Evolutionary conservation across 306 rosid genomes (phyloP).

Genomic region (Mucuna pruriens): DNA sequence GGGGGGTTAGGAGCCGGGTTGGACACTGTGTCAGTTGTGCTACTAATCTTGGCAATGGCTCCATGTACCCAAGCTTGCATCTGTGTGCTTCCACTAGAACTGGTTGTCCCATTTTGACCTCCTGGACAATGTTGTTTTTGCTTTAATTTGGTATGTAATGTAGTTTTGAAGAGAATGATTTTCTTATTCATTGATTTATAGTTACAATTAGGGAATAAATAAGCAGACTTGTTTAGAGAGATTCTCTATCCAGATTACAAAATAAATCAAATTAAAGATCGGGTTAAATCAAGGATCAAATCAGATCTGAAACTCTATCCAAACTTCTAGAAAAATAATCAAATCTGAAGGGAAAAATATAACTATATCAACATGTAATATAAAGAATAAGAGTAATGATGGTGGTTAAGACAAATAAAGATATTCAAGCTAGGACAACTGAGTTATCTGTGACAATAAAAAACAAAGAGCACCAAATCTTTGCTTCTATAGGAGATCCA

Average conservation of each 20-base stretch:
- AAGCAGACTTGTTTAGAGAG: neutral
- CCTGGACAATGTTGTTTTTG: conserved; percentile 54
- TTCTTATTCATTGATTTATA: neutral
- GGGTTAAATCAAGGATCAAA: neutral
- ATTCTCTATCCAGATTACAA: no score
- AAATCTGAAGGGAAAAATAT: neutral
- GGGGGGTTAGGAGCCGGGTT: conserved; percentile 74
- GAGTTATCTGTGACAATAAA: neutral
- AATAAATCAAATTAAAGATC: neutral
- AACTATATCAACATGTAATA: neutral
- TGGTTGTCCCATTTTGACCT: conserved; percentile 78
- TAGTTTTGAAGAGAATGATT: neutral
- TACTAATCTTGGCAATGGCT: conserved; percentile 91
- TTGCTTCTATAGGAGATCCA: conserved; percentile 7
- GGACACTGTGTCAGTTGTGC: conserved; percentile 79
- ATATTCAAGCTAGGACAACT: conserved; percentile 25
- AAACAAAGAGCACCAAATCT: conserved; percentile 22
- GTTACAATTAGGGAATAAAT: neutral
- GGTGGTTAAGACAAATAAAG: conserved; percentile 7
- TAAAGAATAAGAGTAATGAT: conserved; percentile 19
- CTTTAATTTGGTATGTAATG: conserved; percentile 34
- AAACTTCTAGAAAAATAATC: neutral
- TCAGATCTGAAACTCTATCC: neutral
- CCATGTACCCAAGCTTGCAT: conserved; percentile 99
- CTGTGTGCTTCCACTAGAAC: conserved; percentile 83